Evolutionary conservation across 1,284 basidiomycete genomes (phyloP).

Genomic region (Cryptococcus sp.): DNA sequence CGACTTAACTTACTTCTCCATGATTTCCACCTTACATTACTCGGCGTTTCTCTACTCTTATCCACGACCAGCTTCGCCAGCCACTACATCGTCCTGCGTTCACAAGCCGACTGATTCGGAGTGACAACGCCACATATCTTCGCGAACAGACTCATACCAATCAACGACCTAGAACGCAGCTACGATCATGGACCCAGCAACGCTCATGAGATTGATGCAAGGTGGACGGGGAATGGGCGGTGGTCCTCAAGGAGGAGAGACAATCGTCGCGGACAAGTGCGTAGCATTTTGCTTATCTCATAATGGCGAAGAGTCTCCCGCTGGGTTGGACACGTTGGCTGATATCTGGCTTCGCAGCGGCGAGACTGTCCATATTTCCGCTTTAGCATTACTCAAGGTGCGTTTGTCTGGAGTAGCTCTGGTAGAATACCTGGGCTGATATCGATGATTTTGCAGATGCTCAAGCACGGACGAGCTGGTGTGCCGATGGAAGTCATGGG

Average conservation of each 20-base stretch:
- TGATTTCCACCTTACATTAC: no score
- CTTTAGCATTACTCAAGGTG: constrained; percentile 88
- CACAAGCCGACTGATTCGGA: no score
- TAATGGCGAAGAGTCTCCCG: background rate
- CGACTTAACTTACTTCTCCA: no score
- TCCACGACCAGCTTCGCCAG: no score
- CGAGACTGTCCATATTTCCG: constrained; percentile 95
- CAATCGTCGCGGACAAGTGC: constrained; percentile 53
- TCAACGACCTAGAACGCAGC: no score
- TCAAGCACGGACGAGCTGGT: constrained; percentile 98
- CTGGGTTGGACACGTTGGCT: background rate
- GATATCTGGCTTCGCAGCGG: constrained; percentile 61
- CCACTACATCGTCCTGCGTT: no score
- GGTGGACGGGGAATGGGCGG: constrained; percentile 21
- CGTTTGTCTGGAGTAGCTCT: constrained; percentile 15
- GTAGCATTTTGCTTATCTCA: constrained; percentile 12
- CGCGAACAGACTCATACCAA: no score
- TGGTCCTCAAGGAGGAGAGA: constrained; percentile 33
- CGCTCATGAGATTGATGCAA: constrained; percentile 14
- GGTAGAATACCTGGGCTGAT: background rate
- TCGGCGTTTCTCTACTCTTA: no score
- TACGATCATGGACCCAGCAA: background rate
- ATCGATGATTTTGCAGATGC: constrained; percentile 69
- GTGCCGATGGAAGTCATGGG: constrained; percentile 99
- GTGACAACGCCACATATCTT: no score